Conservation (phyloP, 257 asterid species). For the Scutellaria barbata region DNA sequence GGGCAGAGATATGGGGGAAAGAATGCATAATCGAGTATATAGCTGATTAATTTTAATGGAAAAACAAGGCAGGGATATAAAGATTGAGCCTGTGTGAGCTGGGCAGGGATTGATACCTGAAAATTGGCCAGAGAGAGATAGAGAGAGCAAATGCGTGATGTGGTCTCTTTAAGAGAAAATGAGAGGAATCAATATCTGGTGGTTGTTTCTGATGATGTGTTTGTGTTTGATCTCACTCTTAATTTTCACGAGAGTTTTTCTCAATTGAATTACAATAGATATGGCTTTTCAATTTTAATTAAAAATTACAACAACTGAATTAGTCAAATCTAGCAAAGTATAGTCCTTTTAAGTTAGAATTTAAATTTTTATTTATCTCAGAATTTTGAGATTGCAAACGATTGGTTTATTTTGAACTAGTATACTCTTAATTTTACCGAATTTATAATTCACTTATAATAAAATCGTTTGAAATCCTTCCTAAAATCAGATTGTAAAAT, state of each 20-base stretch:
- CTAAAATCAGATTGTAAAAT: too few relatives aligned
- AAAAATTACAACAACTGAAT: not conserved
- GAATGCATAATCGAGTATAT: constrained; percentile 37
- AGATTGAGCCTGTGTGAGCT: constrained; percentile 45
- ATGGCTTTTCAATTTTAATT: not conserved
- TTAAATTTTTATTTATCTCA: too few relatives aligned
- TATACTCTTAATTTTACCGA: too few relatives aligned
- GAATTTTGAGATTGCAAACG: too few relatives aligned
- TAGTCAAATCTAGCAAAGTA: not conserved
- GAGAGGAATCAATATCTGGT: constrained; percentile 39
- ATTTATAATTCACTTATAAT: too few relatives aligned
- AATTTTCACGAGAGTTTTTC: too few relatives aligned
- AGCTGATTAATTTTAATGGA: constrained; percentile 30
- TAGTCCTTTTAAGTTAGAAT: too few relatives aligned
- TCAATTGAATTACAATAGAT: not conserved
- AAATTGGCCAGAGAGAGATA: constrained; percentile 38
- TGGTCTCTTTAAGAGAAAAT: constrained; percentile 33
- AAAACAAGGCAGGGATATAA: constrained; percentile 29
- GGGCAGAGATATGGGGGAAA: constrained; percentile 20
- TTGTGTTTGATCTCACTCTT: not conserved
- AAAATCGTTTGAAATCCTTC: too few relatives aligned
- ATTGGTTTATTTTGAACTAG: too few relatives aligned
- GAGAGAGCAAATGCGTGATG: constrained; percentile 1
- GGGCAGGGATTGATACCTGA: constrained; percentile 54
- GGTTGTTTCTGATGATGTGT: constrained; percentile 41